phyloP scores from a whole-genome alignment of 2,329 filamentous ascomycete genomes.

The Aspergillus flavus region DNA sequence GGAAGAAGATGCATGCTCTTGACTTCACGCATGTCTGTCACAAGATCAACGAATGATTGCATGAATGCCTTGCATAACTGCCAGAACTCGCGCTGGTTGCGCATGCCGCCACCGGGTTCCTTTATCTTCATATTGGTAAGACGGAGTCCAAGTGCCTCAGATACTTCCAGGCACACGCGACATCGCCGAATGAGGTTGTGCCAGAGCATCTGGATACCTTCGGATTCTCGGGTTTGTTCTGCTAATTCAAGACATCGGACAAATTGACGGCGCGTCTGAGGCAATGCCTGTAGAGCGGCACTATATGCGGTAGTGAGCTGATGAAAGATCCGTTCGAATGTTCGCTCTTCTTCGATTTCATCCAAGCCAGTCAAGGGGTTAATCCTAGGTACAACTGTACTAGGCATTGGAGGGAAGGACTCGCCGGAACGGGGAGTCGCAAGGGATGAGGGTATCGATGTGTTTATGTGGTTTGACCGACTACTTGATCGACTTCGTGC shows the following conservation, averaged over 20 bases:
- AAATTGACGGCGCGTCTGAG: constrained; percentile 69
- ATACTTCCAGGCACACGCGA: constrained; percentile 69
- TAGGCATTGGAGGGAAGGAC: constrained; percentile 63
- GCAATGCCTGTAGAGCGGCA: constrained; percentile 71
- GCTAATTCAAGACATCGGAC: constrained; percentile 64
- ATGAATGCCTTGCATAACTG: constrained; percentile 67
- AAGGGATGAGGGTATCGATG: constrained; percentile 51
- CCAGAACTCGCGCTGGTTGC: constrained; percentile 63
- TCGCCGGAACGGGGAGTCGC: constrained; percentile 79
- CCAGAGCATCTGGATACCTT: constrained; percentile 67
- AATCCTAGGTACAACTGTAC: constrained; percentile 52
- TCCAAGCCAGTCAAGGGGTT: constrained; percentile 63
- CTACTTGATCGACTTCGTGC: constrained; percentile 52
- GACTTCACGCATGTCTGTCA: constrained; percentile 50
- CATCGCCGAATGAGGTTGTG: constrained; percentile 72
- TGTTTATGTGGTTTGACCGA: constrained; percentile 56
- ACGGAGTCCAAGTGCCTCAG: constrained; percentile 71
- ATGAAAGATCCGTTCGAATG: constrained; percentile 81
- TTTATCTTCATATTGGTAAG: constrained; percentile 81
- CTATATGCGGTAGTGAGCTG: constrained; percentile 74
- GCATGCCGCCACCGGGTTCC: constrained; percentile 71
- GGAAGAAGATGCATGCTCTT: constrained; percentile 53
- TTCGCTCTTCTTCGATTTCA: constrained; percentile 72
- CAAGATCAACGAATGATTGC: constrained; percentile 51
- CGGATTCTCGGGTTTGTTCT: constrained; percentile 61